Percentiles rank a stretch among this genome's conserved stretches.
Conservation (phyloP, 2,329 filamentous ascomycete species). For the Rhytidhysteron rufulum region DNA sequence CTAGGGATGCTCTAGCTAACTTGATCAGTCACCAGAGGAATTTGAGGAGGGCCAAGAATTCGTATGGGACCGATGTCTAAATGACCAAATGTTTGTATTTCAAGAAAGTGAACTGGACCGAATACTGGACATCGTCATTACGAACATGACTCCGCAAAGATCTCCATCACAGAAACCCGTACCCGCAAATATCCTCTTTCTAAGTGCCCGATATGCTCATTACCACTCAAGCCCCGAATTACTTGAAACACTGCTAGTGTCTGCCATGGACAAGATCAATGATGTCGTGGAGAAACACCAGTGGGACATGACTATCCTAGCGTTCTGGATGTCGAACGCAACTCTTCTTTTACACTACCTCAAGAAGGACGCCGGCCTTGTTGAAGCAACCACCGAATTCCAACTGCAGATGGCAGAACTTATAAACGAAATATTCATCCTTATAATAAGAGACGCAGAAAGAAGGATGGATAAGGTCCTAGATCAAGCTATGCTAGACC, state of each 20-base stretch:
- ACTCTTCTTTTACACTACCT: constrained; percentile 94
- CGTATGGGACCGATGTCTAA: constrained; percentile 87
- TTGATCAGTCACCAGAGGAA: constrained; percentile 56
- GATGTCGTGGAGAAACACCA: constrained; percentile 92
- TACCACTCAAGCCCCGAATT: constrained; percentile 90
- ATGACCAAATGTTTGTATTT: constrained; percentile 99
- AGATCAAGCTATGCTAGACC: constrained; percentile 90
- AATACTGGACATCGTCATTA: constrained; percentile 93
- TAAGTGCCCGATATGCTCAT: constrained; percentile 92
- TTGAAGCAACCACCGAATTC: constrained; percentile 79
- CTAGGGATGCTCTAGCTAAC: constrained; percentile 14
- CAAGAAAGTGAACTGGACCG: constrained; percentile 88
- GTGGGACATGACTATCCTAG: constrained; percentile 99
- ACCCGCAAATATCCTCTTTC: constrained; percentile 93
- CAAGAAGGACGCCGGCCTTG: constrained; percentile 84
- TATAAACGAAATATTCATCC: constrained; percentile 96
- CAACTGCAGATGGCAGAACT: constrained; percentile 91
- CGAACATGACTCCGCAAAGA: constrained; percentile 94
- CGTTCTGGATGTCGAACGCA: constrained; percentile 98
- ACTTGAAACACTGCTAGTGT: constrained; percentile 72
- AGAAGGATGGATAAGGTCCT: constrained; percentile 93
- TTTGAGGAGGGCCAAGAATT: constrained; percentile 93
- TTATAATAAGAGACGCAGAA: constrained; percentile 95
- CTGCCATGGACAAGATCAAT: constrained; percentile 94
- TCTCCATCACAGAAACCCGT: constrained; percentile 97